A percentile compares a stretch with the other conserved stretches of the same genome.
These are phyloP conservation scores for Emiliania huxleyi DNA, from an alignment of 78 protist species.

Conservation along the genomic window DNA sequence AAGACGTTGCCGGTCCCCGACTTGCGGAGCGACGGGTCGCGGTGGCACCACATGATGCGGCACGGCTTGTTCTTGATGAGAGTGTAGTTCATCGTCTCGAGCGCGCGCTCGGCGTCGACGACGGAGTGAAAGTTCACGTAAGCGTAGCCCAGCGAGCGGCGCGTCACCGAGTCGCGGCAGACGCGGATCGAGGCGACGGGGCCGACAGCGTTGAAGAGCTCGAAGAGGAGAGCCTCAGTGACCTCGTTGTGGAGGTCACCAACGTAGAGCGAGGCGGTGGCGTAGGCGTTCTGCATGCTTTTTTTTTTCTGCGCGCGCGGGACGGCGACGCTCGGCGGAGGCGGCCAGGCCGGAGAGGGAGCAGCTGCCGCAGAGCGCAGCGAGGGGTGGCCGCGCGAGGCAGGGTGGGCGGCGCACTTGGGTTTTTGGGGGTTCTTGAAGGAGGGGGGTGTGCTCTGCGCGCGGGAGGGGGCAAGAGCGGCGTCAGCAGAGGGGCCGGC, in stretches of 20 bases:
- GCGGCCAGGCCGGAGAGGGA: too few species aligned
- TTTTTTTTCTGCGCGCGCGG: slow-evolving; percentile 47
- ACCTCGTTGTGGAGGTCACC: slow-evolving; percentile 79
- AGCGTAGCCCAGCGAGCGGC: slow-evolving; percentile 93
- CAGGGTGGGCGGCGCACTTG: too few species aligned
- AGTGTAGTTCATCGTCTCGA: slow-evolving; percentile 92
- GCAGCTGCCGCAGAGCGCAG: too few species aligned
- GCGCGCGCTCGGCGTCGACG: slow-evolving; percentile 90
- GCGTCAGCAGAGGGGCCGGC: too few species aligned
- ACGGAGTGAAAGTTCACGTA: slow-evolving; percentile 93
- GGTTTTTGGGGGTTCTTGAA: too few species aligned
- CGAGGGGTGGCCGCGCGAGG: too few species aligned
- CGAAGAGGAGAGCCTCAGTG: slow-evolving; percentile 82
- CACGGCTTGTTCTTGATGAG: slow-evolving; percentile 79
- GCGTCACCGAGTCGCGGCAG: slow-evolving; percentile 89
- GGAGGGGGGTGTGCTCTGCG: too few species aligned
- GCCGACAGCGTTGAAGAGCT: slow-evolving; percentile 86
- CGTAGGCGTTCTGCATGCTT: not conserved
- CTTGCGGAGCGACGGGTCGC: slow-evolving; percentile 94
- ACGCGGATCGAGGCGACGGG: slow-evolving; percentile 91
- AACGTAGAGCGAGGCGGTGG: slow-evolving; percentile 68
- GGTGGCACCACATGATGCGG: slow-evolving; percentile 97
- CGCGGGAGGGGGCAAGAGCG: too few species aligned
- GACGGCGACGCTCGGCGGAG: too few species aligned
- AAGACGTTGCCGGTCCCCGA: slow-evolving; percentile 96